Evolutionary conservation across 129 eudicot genomes (phyloP), one percentile per base, ranked within the genome.

Genomic region (Flaveria robusta): DNA sequence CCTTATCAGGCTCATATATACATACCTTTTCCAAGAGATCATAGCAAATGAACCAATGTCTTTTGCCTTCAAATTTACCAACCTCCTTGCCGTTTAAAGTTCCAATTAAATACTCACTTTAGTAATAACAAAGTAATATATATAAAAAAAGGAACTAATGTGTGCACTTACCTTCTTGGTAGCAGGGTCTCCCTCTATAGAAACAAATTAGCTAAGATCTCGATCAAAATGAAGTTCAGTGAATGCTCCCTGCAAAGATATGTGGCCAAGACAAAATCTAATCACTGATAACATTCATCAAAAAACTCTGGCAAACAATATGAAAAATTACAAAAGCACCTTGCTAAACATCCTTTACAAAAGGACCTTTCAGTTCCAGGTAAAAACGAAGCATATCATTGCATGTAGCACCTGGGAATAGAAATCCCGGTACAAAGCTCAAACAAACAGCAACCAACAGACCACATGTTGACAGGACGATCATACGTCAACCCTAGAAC

Each of bases 381-480:
- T 94, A 97, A 86, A 94, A 96, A 37, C 97, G 98, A 78, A 94
- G 98, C 98, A 94, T 94, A 76, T 94, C 98, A 83, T 94, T 94
- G 81, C 91, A 91, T 16, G 98, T 78, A 29, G 92, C 82, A 66
- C 98, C 98, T 2, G 98, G 98, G 76, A 94, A 94, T 39, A 94
- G 77, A 74, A 94, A 97, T 72, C n/a, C n/a, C n/a, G n/a, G n/a
- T n/a, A n/a, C n/a, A n/a, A n/a, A n/a, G n/a, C n/a, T n/a, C n/a
- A n/a, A n/a, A n/a, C n/a, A n/a, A n/a, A n/a, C n/a, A n/a, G n/a
- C n/a, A n/a, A n/a, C n/a, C n/a, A n/a, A n/a, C n/a, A n/a, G n/a
- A n/a, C n/a, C n/a, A n/a, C n/a, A n/a, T n/a, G n/a, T n/a, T n/a
- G n/a, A n/a, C n/a, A n/a, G n/a, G n/a, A n/a, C n/a, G n/a, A n/a